phyloP scores from a whole-genome alignment of 140 eudicot species.

The Flaveria floridana region DNA sequence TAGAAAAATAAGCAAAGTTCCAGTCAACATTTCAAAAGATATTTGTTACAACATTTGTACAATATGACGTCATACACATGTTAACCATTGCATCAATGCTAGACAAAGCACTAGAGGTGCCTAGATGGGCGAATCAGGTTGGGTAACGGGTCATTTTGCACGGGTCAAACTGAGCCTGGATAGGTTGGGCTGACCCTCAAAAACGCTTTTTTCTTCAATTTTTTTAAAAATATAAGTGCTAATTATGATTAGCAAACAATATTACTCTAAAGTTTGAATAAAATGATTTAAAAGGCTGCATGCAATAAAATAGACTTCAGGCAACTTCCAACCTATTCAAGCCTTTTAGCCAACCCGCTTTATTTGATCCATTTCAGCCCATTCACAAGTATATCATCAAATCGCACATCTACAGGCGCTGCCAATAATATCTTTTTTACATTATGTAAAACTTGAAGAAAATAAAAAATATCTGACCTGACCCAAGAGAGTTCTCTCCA shows the following conservation, averaged over 20 bases:
- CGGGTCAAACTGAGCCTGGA: background rate
- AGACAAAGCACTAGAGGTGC: background rate
- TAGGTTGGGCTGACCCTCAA: background rate
- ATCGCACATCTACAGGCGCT: background rate
- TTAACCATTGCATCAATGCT: background rate
- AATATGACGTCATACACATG: background rate
- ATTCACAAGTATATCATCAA: background rate
- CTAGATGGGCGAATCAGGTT: background rate
- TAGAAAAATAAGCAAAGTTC: background rate
- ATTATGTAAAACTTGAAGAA: background rate
- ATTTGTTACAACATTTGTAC: background rate
- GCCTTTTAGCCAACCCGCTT: background rate
- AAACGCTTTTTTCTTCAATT: background rate
- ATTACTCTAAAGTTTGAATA: background rate
- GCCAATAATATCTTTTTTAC: background rate
- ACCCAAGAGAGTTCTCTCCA: constrained; percentile 76
- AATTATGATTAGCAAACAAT: background rate
- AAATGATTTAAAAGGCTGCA: background rate
- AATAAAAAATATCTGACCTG: constrained; percentile 48
- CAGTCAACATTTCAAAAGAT: background rate
- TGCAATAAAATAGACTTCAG: background rate
- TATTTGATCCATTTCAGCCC: background rate
- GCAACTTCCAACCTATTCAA: background rate
- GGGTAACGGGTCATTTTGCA: background rate
- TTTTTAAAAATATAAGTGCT: background rate